Base-by-base conservation (phyloP, 2,329 filamentous ascomycete species). In the Penicillium sp. region DNA sequence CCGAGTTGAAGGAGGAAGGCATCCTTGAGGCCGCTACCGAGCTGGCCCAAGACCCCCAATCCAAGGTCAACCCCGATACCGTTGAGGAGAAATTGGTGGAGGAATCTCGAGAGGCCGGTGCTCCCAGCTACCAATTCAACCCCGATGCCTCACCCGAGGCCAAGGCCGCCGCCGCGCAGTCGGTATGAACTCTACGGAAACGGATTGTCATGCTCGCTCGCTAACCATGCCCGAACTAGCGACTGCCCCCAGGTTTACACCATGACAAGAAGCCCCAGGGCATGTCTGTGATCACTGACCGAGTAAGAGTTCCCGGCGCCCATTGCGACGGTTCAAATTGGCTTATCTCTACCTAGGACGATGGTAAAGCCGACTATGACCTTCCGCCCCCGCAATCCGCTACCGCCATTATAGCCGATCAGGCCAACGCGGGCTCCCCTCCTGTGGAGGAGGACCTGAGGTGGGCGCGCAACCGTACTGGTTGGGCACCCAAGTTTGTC, bases 401-500 rank as follows among this genome's bases (percentile, higher is more conserved):
- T 8, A 59, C 57, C 9, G 62, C 62, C 13, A 39, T 68, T n/a
- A 51, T 68, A 13, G 56, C 60, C 77, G 46, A 87, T 83, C 57
- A 81, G 27, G 68, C 91, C 42, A 77, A 80, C 28, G 64, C 66
- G 54, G 74, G 78, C 49, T 72, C 79, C 27, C 63, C 75, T 48
- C 70, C 72, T 23, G 72, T 78, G 45, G 75, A 77, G 33, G 77
- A 79, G 51, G 80, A 81, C 54, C 77, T 81, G 46, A 73, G 76
- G 80, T 64, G 81, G 75, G 54, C 72, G 64, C 60, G 78, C 76
- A 68, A 79, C 72, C 61, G 78, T 71, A 89, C 90, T 5, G 93
- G 93, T 44, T 97, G 93, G 93, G 84, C 88, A 12, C 93, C 93
- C 35, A 83, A 82, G 55, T 90, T 96, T 66, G 89, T 89, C 69